Percentiles rank a stretch among this genome's conserved stretches.
Conservation (phyloP, 2,329 filamentous ascomycete species). For the Cytospora leucostoma region DNA sequence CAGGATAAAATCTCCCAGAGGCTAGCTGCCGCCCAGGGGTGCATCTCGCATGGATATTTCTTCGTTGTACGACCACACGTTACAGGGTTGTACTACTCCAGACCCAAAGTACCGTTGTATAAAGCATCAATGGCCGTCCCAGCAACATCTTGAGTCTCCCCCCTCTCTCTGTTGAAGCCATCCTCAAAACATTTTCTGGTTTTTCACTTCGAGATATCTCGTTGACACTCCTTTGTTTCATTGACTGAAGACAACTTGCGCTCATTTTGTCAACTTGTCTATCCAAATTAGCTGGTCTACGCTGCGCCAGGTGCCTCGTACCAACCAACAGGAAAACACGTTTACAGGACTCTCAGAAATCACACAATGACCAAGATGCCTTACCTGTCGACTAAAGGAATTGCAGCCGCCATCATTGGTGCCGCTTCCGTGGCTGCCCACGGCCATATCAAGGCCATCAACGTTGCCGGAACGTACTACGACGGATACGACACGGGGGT, state of each 20-base stretch:
- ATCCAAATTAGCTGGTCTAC: slow-evolving; percentile 22
- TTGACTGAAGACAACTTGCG: slow-evolving; percentile 26
- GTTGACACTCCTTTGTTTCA: slow-evolving; percentile 26
- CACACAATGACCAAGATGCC: slow-evolving; percentile 15
- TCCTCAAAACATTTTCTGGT: slow-evolving; percentile 6
- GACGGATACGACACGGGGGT: slow-evolving; percentile 31
- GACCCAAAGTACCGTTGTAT: slow-evolving; percentile 13
- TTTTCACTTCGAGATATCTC: slow-evolving; percentile 15
- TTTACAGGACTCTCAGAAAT: neutral
- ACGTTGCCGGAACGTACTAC: slow-evolving; percentile 36
- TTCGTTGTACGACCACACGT: neutral
- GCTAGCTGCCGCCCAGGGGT: neutral
- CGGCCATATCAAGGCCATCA: slow-evolving; percentile 36
- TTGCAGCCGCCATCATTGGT: slow-evolving; percentile 25
- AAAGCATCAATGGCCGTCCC: slow-evolving; percentile 9
- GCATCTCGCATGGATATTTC: neutral
- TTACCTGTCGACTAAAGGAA: slow-evolving; percentile 12
- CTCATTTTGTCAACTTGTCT: neutral
- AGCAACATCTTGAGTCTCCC: neutral
- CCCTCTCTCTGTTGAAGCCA: slow-evolving; percentile 4
- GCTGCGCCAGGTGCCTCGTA: neutral
- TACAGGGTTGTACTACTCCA: neutral
- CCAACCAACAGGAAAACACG: neutral
- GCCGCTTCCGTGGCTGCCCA: slow-evolving; percentile 34
- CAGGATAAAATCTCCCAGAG: neutral